Base-by-base conservation (phyloP, 306 rosid genomes). In the Rosa chinensis region DNA sequence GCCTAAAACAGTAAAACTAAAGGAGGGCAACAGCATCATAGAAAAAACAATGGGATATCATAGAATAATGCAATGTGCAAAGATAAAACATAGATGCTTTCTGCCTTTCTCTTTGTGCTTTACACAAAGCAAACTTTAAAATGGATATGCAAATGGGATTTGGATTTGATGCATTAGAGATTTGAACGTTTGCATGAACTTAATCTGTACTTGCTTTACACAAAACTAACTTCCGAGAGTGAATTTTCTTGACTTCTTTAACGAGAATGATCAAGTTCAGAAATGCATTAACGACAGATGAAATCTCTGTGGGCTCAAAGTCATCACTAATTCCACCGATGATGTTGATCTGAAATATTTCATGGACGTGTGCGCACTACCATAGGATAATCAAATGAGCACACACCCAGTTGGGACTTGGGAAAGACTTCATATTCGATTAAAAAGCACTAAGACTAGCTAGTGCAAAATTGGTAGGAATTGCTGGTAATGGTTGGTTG, bases 1-100 rank as follows among this genome's bases (percentile, higher is more conserved):
- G 78, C 78, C 56, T 14, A 59, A 73, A 28, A 28, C 32, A 28
- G 32, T 28, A 28, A 28, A 71, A 17, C 75, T 72, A 28, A 72
- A 72, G 61, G 62, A 6, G 45, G 42, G 52, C 68, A 37, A 66
- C 37, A 3, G 10, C 61, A 72, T 72, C 62, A 37, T 11, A 4
- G 32, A 20, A 6, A 6, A 35, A 40, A 37, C 32, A 73, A n/a
- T 56, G 25, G 32, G 44, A 14, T 56, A 21, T 23, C 55, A 23
- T 59, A 42, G 55, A 43, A 59, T 62, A 44, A 59, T 62, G 47
- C 32, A 44, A 45, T 21, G n/a, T 10, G 13, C 48, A 53, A n/a
- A 40, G 20, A 17, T 6, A 16, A 20, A 17, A 7, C 16, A 40
- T 35, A 39, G 28, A 67, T 40, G 78, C 68, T 56, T 40, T 32